phyloP scores from a whole-genome alignment of 331 rosid species.

The Erythrophleum ivorense region DNA sequence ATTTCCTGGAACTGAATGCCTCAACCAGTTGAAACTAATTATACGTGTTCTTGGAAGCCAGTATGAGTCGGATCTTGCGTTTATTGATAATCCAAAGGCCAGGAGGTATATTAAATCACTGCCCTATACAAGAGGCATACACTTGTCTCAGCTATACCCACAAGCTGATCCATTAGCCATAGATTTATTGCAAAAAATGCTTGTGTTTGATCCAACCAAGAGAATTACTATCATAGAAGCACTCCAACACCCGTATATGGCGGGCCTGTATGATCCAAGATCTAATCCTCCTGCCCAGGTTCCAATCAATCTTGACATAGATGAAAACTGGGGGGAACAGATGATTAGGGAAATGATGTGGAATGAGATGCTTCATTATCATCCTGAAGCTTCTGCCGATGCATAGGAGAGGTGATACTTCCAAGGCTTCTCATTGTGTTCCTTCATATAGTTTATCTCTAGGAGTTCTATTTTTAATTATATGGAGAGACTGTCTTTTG shows the following conservation, averaged over 20 bases:
- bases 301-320: conserved; percentile 51
- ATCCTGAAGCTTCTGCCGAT: conserved; percentile 47
- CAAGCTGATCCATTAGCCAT: conserved; percentile 57
- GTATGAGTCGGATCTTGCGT: conserved; percentile 46
- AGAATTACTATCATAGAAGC: conserved; percentile 57
- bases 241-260: conserved; percentile 56
- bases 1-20: conserved; percentile 50
- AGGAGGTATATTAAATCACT: conserved; percentile 50
- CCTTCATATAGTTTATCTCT: conserved; percentile 20
- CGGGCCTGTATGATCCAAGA: conserved; percentile 49
- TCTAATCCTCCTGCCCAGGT: conserved; percentile 49
- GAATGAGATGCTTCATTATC: conserved; percentile 55
- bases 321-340: conserved; percentile 43
- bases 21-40: conserved; percentile 52
- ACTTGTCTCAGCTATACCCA: conserved; percentile 45
- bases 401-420: conserved; percentile 29
- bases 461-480: conserved; percentile 11
- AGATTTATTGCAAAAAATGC: conserved; percentile 56
- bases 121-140: conserved; percentile 43
- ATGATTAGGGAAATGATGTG: conserved; percentile 56
- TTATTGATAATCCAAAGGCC: conserved; percentile 51
- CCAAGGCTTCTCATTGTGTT: conserved; percentile 16
- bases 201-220: conserved; percentile 55
- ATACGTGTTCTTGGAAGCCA: conserved; percentile 54
- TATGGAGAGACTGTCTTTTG: conserved; percentile 10